Evolutionary conservation across 306 rosid genomes (phyloP).

Genomic region (Medicago ruthenica): DNA sequence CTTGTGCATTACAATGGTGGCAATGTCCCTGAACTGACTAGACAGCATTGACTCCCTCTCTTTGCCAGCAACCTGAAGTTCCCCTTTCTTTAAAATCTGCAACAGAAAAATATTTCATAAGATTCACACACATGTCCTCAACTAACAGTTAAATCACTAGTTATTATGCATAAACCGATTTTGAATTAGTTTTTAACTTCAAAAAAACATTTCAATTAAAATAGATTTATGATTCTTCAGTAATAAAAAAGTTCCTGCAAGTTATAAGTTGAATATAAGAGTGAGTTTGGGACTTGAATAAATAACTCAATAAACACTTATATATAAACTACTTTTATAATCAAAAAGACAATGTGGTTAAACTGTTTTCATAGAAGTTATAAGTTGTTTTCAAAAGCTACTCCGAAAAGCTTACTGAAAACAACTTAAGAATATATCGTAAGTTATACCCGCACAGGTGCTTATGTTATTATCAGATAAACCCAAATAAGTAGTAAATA

Average conservation of each 20-base stretch:
- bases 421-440: background rate
- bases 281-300: background rate
- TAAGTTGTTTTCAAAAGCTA: background rate
- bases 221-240: background rate
- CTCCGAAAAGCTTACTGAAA: background rate
- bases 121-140: background rate
- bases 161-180: background rate
- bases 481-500: background rate
- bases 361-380: background rate
- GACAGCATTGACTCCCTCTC: constrained; percentile 91
- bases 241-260: background rate
- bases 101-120: constrained; percentile 24
- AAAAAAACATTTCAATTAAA: background rate
- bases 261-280: background rate
- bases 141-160: background rate
- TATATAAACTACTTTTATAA: background rate
- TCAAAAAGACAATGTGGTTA: background rate
- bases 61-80: constrained; percentile 95
- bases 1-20: constrained; percentile 94
- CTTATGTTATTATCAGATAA: background rate
- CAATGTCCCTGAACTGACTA: constrained; percentile 94
- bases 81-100: constrained; percentile 90
- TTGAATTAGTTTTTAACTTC: background rate
- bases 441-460: background rate
- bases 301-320: background rate